phyloP scores from a whole-genome alignment of 2,329 filamentous ascomycete genomes.

The Ramichloridium luteum region DNA sequence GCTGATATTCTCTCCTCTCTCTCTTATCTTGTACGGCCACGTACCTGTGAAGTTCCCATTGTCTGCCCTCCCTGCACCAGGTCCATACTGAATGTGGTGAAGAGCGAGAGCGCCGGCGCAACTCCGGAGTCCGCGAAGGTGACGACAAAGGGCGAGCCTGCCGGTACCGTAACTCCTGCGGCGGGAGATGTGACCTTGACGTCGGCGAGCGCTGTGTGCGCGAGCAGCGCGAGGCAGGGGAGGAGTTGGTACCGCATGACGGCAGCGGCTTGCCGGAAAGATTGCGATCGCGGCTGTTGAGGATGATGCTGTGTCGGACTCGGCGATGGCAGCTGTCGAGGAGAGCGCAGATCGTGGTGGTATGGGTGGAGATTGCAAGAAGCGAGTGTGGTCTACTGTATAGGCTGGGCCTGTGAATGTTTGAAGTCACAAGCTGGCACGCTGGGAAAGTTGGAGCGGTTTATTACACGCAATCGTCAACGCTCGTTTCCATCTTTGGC shows the following conservation, averaged over 20 bases:
- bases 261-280: too few species aligned
- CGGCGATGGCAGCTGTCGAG: too few species aligned
- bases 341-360: too few species aligned
- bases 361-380: too few species aligned
- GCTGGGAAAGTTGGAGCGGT: too few species aligned
- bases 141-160: slow-evolving; percentile 39
- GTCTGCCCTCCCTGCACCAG: slow-evolving; percentile 50
- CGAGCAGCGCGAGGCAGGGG: slow-evolving; percentile 26
- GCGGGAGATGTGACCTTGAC: slow-evolving; percentile 43
- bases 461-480: too few species aligned
- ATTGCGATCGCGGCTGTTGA: too few species aligned
- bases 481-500: too few species aligned
- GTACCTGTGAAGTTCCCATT: slow-evolving; percentile 33
- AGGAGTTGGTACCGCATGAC: slow-evolving; percentile 19
- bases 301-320: too few species aligned
- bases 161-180: slow-evolving; percentile 38
- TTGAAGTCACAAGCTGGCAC: too few species aligned
- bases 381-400: too few species aligned
- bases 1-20: slow-evolving; percentile 1
- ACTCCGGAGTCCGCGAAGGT: slow-evolving; percentile 45
- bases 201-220: slow-evolving; percentile 37
- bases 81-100: slow-evolving; percentile 45
- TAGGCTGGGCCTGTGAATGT: too few species aligned
- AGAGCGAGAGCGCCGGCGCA: slow-evolving; percentile 37
- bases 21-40: slow-evolving; percentile 6